These are phyloP conservation scores for Azolla pinnata DNA, from an alignment of 75 land plant genomes.

Conservation along the genomic window DNA sequence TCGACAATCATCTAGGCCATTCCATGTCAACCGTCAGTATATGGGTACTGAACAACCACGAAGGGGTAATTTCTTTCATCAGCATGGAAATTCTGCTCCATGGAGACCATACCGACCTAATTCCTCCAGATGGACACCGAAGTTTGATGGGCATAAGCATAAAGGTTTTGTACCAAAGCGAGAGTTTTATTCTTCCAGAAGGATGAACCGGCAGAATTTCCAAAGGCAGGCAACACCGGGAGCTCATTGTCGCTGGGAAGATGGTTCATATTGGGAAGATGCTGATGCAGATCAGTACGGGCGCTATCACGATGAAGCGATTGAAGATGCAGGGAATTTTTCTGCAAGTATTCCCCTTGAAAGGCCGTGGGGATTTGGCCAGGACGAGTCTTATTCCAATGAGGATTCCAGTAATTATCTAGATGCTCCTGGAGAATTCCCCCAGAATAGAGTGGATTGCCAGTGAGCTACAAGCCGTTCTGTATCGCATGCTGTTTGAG, in stretches of 20 bases:
- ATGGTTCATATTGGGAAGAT: background rate
- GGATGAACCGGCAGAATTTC: background rate
- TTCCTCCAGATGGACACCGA: background rate
- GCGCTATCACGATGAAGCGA: background rate
- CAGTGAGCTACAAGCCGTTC: too few relatives aligned
- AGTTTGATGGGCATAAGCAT: background rate
- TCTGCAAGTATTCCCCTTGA: conserved; percentile 2
- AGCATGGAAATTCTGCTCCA: background rate
- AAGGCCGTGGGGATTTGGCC: conserved; percentile 3
- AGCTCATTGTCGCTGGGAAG: background rate
- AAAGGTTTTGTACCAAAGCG: background rate
- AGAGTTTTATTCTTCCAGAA: background rate
- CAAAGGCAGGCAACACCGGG: background rate
- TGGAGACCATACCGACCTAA: conserved; percentile 1
- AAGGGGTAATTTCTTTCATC: background rate
- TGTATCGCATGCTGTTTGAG: too few relatives aligned
- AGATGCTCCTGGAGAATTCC: background rate
- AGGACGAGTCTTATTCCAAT: conserved; percentile 1
- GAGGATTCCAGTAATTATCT: background rate
- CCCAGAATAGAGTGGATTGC: background rate
- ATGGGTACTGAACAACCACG: background rate
- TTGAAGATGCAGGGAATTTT: background rate
- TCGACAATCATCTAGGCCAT: too few relatives aligned
- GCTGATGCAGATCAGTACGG: background rate
- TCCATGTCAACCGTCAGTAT: too few relatives aligned